These are phyloP conservation scores for Kodamaea lidongshanica DNA, from an alignment of 805 yeast species.

Conservation along the genomic window DNA sequence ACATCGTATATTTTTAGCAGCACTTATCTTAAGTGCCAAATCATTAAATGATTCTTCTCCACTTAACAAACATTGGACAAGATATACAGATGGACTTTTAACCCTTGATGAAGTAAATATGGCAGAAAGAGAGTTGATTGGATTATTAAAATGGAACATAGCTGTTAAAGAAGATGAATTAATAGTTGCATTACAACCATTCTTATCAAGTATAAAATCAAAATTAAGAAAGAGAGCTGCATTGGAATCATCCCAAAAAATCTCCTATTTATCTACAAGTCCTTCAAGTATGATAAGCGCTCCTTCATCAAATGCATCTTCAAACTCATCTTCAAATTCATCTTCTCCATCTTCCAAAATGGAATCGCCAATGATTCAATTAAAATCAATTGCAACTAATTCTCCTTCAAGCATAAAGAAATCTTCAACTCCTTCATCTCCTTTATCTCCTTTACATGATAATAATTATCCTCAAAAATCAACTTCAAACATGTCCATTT, in stretches of 20 bases:
- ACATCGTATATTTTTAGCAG: conserved; percentile 86
- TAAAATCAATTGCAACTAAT: too few species aligned
- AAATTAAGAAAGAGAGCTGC: conserved; percentile 29
- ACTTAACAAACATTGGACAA: conserved; percentile 92
- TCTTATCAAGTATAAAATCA: conserved; percentile 66
- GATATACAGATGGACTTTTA: conserved; percentile 82
- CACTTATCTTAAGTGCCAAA: conserved; percentile 88
- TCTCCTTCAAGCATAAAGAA: too few species aligned
- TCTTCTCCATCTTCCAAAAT: too few species aligned
- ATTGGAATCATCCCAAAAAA: conserved; percentile 21
- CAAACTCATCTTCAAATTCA: too few species aligned
- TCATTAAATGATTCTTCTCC: conserved; percentile 91
- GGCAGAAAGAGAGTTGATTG: conserved; percentile 82
- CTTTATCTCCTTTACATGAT: too few species aligned
- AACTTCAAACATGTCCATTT: conserved; percentile 11
- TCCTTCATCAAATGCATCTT: too few species aligned
- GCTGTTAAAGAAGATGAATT: conserved; percentile 67
- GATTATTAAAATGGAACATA: conserved; percentile 80
- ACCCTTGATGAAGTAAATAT: conserved; percentile 75
- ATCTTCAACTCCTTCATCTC: conserved; percentile 7
- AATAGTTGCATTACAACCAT: conserved; percentile 61
- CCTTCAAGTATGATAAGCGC: too few species aligned
- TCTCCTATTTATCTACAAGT: too few species aligned
- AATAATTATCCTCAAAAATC: too few species aligned
- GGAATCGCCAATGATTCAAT: too few species aligned